Evolutionary conservation across 306 rosid species (phyloP).

Genomic region (Cucurbita moschata): DNA sequence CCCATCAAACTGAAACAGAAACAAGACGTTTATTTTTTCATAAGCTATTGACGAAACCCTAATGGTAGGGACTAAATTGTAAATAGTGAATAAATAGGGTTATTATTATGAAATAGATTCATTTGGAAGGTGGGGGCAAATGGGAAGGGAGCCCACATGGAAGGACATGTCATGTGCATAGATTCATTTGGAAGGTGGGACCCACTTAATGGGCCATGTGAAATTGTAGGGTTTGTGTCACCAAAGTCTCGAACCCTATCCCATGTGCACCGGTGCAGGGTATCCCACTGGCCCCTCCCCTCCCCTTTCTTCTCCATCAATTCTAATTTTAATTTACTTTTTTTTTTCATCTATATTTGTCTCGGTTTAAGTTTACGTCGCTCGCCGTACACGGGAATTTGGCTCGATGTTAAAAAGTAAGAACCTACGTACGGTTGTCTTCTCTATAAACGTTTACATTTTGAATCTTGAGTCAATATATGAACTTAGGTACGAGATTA

Average conservation of each 20-base stretch:
- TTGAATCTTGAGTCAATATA: neutral
- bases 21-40: too few species aligned
- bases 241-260: conserved; percentile 54
- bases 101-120: too few species aligned
- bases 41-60: too few species aligned
- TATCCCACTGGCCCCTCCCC: conserved; percentile 42
- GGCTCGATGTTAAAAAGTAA: too few species aligned
- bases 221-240: conserved; percentile 42
- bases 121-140: neutral
- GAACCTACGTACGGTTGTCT: too few species aligned
- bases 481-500: neutral
- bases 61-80: too few species aligned
- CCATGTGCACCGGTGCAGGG: conserved; percentile 92
- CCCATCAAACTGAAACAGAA: too few species aligned
- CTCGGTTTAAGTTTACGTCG: too few species aligned
- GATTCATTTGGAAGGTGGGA: conserved; percentile 36
- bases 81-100: too few species aligned
- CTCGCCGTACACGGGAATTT: too few species aligned
- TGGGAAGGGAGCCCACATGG: conserved; percentile 24
- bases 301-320: neutral
- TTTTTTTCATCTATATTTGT: too few species aligned
- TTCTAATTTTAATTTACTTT: too few species aligned
- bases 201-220: conserved; percentile 51
- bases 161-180: conserved; percentile 31
- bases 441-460: neutral